These are phyloP conservation scores for Magnaporthiopsis rhizophila DNA, from an alignment of 2,329 filamentous ascomycete genomes.

Conservation along the genomic window DNA sequence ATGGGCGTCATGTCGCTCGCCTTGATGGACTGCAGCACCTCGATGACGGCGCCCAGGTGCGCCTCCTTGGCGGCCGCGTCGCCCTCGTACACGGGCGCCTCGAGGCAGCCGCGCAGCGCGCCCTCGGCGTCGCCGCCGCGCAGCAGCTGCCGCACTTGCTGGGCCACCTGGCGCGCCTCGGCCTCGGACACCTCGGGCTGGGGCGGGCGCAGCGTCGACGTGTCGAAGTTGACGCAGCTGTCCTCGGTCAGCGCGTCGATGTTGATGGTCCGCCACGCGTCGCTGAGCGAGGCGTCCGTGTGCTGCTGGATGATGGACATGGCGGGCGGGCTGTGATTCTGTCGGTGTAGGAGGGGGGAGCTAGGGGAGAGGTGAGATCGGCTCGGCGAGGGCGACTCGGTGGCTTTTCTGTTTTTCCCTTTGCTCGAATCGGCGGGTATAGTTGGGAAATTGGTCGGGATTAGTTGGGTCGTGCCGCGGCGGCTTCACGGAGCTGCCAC, in stretches of 20 bases:
- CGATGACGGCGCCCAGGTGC: constrained; percentile 79
- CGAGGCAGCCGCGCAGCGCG: constrained; percentile 73
- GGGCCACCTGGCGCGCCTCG: constrained; percentile 69
- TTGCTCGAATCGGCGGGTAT: neutral
- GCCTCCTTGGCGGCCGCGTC: constrained; percentile 60
- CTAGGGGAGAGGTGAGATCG: no score
- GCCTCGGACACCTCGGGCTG: constrained; percentile 65
- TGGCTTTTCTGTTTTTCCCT: neutral
- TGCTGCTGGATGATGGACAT: constrained; percentile 65
- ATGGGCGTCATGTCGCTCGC: constrained; percentile 92
- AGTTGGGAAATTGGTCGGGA: neutral
- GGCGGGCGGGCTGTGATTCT: constrained; percentile 5
- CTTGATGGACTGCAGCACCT: constrained; percentile 93
- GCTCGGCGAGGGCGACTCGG: neutral
- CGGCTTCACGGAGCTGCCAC: neutral
- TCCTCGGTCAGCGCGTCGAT: constrained; percentile 87
- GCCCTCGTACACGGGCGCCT: constrained; percentile 71
- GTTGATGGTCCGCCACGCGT: constrained; percentile 82
- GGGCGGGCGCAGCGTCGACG: constrained; percentile 71
- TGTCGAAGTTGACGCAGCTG: constrained; percentile 85
- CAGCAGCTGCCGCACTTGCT: constrained; percentile 80
- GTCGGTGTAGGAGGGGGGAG: neutral
- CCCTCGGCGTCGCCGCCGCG: constrained; percentile 82
- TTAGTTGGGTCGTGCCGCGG: neutral
- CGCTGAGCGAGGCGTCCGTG: constrained; percentile 49